These are phyloP conservation scores for Arthrinium phaeospermum DNA, from an alignment of 2,329 filamentous ascomycete genomes.

Conservation along the genomic window DNA sequence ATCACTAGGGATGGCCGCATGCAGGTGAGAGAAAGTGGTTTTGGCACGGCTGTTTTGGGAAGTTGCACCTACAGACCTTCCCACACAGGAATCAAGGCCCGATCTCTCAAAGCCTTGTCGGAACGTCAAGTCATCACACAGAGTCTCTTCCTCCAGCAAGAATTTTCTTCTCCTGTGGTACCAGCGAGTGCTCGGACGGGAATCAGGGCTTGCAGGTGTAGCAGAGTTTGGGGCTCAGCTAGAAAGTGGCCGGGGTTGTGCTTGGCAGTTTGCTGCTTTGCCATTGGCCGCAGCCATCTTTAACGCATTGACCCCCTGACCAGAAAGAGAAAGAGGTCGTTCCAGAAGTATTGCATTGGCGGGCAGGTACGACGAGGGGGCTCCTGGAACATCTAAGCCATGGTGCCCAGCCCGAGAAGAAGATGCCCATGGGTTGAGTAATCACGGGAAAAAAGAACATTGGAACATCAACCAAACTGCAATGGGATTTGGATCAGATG, in stretches of 20 bases:
- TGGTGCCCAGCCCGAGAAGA: background rate
- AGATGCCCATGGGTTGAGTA: no score
- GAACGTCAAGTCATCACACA: no score
- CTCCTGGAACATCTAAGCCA: constrained; percentile 11
- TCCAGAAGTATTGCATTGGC: background rate
- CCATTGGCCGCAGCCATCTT: background rate
- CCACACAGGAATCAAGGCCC: background rate
- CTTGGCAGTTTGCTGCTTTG: background rate
- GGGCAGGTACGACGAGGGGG: background rate
- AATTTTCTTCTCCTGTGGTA: no score
- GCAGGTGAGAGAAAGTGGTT: background rate
- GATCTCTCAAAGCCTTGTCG: background rate
- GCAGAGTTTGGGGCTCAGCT: background rate
- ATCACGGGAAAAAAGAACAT: background rate
- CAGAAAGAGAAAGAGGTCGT: background rate
- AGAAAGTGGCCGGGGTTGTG: background rate
- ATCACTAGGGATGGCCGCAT: background rate
- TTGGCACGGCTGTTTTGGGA: background rate
- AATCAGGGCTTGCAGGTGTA: background rate
- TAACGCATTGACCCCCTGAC: constrained; percentile 5
- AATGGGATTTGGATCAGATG: background rate
- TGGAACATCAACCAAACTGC: background rate
- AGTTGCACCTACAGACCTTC: background rate
- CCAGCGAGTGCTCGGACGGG: no score
- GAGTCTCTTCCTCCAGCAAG: background rate